Evolutionary conservation across 2,329 filamentous ascomycete genomes (phyloP), one percentile per base, ranked within the genome.

Genomic region (Onygenales sp.): DNA sequence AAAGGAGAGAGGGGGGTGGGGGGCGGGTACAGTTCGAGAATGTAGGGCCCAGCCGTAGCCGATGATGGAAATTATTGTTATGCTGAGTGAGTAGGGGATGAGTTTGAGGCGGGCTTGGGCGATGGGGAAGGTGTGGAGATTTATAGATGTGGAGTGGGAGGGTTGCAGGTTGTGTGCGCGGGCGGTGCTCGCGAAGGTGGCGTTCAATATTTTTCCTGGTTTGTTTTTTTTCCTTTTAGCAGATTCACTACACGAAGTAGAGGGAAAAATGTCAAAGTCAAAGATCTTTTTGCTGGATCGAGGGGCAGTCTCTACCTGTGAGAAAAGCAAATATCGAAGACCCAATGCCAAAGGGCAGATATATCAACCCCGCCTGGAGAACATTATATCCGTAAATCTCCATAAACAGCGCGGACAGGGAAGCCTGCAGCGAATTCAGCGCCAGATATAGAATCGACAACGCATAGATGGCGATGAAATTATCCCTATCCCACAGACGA

Each of bases 341-440:
- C 2, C 58, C 58, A 14, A 55, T 43, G 10, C 60, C 60, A 43
- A 53, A 57, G 14, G 60, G 54, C 4, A 63, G 41, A 43, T 63
- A 63, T 13, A 57, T 51, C 13, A 63, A 36, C 4, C 60, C 60
- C n/a, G 45, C 54, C 33, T 58, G 45, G 10, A 59, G 38, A 17
- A 57, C 50, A n/a, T 54, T 54, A 31, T 58, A 51, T 7, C 51
- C 56, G 43, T 62, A 61, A 7, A 57, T 47, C 14, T 50, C 50
- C 31, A 58, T 60, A 35, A 58, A 58, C 10, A 60, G 51, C 21
- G 55, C 54, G 14, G 60, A 57, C 47, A 58, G 41, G 32, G 60
- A 60, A 21, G 60, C 57, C 35, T 58, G 53, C 8, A 60, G 14
- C 46, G 54, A 58, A 41, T 50, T 49, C 50, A 55, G 58, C 5